Evolutionary conservation across 2,329 filamentous ascomycete genomes (phyloP).

Genomic region (Trichoderma brevicompactum): DNA sequence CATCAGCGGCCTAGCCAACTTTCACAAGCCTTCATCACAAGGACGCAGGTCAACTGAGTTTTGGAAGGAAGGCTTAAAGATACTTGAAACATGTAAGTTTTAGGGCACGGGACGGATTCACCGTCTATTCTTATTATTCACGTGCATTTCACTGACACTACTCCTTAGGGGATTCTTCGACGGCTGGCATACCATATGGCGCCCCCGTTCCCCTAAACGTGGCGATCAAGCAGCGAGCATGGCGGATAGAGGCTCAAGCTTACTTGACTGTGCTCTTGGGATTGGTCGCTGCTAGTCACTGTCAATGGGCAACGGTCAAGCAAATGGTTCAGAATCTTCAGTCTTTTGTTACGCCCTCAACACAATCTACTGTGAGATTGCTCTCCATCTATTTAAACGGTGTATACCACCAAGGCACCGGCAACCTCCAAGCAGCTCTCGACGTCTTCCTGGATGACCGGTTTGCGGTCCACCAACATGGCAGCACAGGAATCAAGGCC

Average conservation of each 20-base stretch:
- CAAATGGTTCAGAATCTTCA: slow-evolving; percentile 60
- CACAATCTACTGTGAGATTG: slow-evolving; percentile 48
- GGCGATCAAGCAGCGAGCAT: slow-evolving; percentile 62
- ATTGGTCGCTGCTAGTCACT: slow-evolving; percentile 70
- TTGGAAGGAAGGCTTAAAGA: slow-evolving; percentile 50
- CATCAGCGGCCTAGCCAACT: slow-evolving; percentile 56
- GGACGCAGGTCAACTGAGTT: slow-evolving; percentile 45
- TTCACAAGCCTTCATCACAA: slow-evolving; percentile 45
- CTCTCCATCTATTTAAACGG: slow-evolving; percentile 74
- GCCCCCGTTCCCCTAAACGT: slow-evolving; percentile 58
- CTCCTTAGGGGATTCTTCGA: slow-evolving; percentile 44
- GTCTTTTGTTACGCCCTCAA: slow-evolving; percentile 46
- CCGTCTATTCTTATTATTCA: background rate
- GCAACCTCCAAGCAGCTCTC: slow-evolving; percentile 71
- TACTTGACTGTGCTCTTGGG: slow-evolving; percentile 74
- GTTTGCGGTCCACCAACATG: slow-evolving; percentile 53
- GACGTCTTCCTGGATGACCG: slow-evolving; percentile 64
- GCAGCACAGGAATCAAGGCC: slow-evolving; percentile 48
- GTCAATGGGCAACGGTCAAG: slow-evolving; percentile 69
- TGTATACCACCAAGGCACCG: slow-evolving; percentile 75
- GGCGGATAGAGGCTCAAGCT: slow-evolving; percentile 68
- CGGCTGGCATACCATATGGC: slow-evolving; percentile 45
- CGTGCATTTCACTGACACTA: slow-evolving; percentile 29
- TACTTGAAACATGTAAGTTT: slow-evolving; percentile 53
- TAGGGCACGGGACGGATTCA: background rate